Evolutionary conservation across 2,329 filamentous ascomycete genomes (phyloP).

Genomic region (Zymoseptoria pseudotritici): DNA sequence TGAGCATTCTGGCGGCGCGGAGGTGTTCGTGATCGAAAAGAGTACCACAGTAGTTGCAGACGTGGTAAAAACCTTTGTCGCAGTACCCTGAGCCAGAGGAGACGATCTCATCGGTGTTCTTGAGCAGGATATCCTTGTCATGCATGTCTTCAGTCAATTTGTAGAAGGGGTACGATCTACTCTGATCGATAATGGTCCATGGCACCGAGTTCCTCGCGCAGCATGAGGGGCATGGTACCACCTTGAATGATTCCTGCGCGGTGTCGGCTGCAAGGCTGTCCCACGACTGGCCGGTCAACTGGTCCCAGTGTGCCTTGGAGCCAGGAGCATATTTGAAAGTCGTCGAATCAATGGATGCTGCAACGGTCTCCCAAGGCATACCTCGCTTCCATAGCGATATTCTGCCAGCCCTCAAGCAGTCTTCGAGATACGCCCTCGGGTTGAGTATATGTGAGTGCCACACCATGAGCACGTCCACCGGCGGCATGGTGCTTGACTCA

Average conservation of each 20-base stretch:
- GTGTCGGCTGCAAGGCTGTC: constrained; percentile 48
- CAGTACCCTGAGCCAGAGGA: constrained; percentile 50
- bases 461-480: constrained; percentile 65
- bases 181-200: not conserved
- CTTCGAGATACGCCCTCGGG: constrained; percentile 65
- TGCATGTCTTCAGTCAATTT: not conserved
- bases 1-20: constrained; percentile 54
- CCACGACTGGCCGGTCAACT: constrained; percentile 49
- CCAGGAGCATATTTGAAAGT: constrained; percentile 51
- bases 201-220: constrained; percentile 13
- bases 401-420: constrained; percentile 55
- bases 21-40: constrained; percentile 52
- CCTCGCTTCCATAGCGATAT: constrained; percentile 53
- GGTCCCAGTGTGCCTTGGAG: not conserved
- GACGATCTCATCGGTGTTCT: constrained; percentile 30
- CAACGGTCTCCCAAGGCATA: constrained; percentile 59
- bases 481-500: constrained; percentile 15
- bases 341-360: constrained; percentile 50
- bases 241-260: constrained; percentile 33
- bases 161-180: not conserved
- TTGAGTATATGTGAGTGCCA: constrained; percentile 77
- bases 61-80: constrained; percentile 46
- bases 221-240: constrained; percentile 53
- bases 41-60: constrained; percentile 47
- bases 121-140: constrained; percentile 16